Conservation (phyloP, 2,329 filamentous ascomycete species). For the Fusarium sp. region DNA sequence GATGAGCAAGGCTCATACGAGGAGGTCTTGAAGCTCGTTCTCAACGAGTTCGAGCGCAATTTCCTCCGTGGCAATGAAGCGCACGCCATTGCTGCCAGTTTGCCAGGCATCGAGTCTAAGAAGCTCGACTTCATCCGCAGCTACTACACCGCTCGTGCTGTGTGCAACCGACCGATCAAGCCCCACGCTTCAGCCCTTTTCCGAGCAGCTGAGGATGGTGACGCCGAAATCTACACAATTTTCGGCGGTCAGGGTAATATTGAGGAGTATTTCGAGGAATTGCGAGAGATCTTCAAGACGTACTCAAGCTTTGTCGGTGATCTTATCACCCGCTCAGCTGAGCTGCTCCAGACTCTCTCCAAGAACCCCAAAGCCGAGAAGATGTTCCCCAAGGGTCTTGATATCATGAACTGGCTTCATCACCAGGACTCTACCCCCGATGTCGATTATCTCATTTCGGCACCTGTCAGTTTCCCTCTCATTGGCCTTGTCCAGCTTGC, state of each 20-base stretch:
- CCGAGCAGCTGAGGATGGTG: conserved; percentile 84
- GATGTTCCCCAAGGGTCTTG: conserved; percentile 95
- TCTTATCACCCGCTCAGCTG: conserved; percentile 81
- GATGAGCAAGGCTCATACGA: conserved; percentile 87
- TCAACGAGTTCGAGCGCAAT: conserved; percentile 96
- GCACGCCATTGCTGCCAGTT: conserved; percentile 83
- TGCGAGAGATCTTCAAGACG: conserved; percentile 88
- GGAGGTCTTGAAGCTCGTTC: conserved; percentile 88
- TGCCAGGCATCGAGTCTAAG: conserved; percentile 93
- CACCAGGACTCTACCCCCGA: conserved; percentile 91
- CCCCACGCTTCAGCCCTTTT: conserved; percentile 93
- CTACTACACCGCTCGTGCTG: conserved; percentile 90
- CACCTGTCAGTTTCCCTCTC: conserved; percentile 93
- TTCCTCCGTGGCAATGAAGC: conserved; percentile 97
- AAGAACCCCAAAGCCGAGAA: conserved; percentile 89
- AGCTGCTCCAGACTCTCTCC: conserved; percentile 86
- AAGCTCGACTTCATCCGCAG: conserved; percentile 88
- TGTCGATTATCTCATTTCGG: conserved; percentile 91
- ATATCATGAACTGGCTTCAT: conserved; percentile 93
- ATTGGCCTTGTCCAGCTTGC: conserved; percentile 96
- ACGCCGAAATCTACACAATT: conserved; percentile 88
- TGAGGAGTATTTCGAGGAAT: conserved; percentile 98
- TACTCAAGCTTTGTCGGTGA: conserved; percentile 92
- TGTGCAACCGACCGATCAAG: conserved; percentile 85
- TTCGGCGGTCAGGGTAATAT: conserved; percentile 99